Percentiles rank a stretch among this genome's conserved stretches.
phyloP scores from a whole-genome alignment of 2,329 filamentous ascomycete species.

The Madurella mycetomatis region DNA sequence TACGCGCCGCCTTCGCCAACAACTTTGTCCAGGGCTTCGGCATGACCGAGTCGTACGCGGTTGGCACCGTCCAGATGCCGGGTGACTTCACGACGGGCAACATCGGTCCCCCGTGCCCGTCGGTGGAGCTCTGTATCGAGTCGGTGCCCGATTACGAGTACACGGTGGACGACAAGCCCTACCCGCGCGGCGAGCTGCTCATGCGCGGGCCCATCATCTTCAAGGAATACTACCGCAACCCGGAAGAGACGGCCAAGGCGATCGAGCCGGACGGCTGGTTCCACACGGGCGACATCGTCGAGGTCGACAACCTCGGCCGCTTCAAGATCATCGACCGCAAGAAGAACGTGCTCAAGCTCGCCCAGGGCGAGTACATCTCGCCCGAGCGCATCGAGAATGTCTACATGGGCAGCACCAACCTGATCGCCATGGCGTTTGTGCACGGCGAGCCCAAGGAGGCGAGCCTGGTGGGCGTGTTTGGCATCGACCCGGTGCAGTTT shows the following conservation, averaged over 20 bases:
- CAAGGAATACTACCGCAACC: conserved; percentile 83
- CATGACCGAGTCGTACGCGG: conserved; percentile 87
- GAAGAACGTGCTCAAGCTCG: conserved; percentile 98
- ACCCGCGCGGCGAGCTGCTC: conserved; percentile 85
- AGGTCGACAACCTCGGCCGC: conserved; percentile 78
- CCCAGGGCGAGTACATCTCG: conserved; percentile 96
- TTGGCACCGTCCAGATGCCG: conserved; percentile 62
- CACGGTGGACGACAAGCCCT: conserved; percentile 76
- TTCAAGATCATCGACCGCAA: conserved; percentile 92
- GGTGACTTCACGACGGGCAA: conserved; percentile 74
- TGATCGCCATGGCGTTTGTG: conserved; percentile 77
- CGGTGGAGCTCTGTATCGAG: conserved; percentile 71
- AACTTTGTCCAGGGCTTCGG: conserved; percentile 85
- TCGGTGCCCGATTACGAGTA: conserved; percentile 96
- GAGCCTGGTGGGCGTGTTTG: conserved; percentile 79
- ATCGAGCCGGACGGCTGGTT: conserved; percentile 93
- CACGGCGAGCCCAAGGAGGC: conserved; percentile 85
- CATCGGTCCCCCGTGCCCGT: conserved; percentile 68
- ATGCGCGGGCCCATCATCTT: conserved; percentile 78
- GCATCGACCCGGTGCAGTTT: conserved; percentile 79
- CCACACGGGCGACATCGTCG: conserved; percentile 87
- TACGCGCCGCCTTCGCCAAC: conserved; percentile 76
- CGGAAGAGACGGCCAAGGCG: conserved; percentile 77
- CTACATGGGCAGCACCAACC: conserved; percentile 74
- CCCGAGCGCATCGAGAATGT: conserved; percentile 97